Evolutionary conservation across 1,284 basidiomycete genomes (phyloP).

Genomic region (Gymnopus androsaceus): DNA sequence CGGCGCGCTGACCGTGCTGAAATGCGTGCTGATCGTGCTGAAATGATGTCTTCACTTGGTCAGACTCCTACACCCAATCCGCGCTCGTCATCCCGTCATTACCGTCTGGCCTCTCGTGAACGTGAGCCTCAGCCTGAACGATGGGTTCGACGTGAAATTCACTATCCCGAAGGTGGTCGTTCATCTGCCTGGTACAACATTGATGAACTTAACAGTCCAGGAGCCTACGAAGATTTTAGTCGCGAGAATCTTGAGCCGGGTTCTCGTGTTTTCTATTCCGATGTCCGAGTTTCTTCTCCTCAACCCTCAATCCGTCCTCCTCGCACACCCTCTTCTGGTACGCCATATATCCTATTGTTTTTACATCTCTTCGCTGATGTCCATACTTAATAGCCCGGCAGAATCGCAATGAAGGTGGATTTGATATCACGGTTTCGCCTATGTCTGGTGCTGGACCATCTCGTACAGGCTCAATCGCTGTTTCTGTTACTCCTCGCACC

Average conservation of each 20-base stretch:
- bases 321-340: too few relatives aligned
- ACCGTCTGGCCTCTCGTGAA: not conserved
- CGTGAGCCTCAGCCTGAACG: not conserved
- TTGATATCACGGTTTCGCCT: too few relatives aligned
- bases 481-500: too few relatives aligned
- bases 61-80: not conserved
- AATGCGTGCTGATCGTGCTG: not conserved
- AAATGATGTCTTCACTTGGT: not conserved
- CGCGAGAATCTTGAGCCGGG: not conserved
- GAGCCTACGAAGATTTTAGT: not conserved
- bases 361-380: too few relatives aligned
- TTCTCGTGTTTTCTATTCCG: not conserved
- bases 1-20: constrained; percentile 15
- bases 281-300: too few relatives aligned
- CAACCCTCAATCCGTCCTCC: too few relatives aligned
- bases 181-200: not conserved
- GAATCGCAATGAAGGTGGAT: too few relatives aligned
- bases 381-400: too few relatives aligned
- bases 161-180: constrained; percentile 9
- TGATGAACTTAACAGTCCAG: not conserved
- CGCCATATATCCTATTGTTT: too few relatives aligned
- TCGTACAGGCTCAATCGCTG: too few relatives aligned
- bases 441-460: too few relatives aligned
- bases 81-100: not conserved
- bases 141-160: constrained; percentile 7